phyloP scores from a whole-genome alignment of 352 stramenopile species.

The Phytopythium cucurbitacearum region DNA sequence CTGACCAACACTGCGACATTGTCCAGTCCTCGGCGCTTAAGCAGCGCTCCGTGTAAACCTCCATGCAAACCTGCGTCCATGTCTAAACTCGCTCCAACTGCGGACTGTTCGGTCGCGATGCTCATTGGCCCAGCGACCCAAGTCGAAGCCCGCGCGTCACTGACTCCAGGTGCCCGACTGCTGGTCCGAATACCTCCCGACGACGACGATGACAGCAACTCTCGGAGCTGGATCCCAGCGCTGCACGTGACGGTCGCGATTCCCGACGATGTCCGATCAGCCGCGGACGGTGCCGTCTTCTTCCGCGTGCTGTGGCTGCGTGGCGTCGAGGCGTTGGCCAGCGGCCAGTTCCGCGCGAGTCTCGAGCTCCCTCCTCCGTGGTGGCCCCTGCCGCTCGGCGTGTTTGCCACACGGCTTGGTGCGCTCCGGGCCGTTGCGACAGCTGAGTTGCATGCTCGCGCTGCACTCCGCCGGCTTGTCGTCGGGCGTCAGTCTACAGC shows the following conservation, averaged over 20 bases:
- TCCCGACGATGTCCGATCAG: no score
- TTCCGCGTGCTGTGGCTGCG: conserved; percentile 68
- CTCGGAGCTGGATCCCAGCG: no score
- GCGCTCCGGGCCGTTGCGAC: conserved; percentile 56
- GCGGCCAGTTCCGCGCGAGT: conserved; percentile 54
- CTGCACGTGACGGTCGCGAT: no score
- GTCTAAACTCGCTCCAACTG: no score
- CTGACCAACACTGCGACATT: neutral
- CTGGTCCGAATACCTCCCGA: no score
- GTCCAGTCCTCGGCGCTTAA: no score
- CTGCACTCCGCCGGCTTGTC: neutral
- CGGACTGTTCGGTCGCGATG: no score
- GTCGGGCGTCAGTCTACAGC: neutral
- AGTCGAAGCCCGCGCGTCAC: no score
- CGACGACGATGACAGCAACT: no score
- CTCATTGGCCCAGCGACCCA: no score
- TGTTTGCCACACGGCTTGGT: conserved; percentile 48
- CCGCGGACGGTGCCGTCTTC: conserved; percentile 15
- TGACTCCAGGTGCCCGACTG: no score
- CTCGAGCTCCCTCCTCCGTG: conserved; percentile 31
- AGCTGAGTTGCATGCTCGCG: conserved; percentile 48
- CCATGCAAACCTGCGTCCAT: neutral
- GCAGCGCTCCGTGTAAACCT: conserved; percentile 8
- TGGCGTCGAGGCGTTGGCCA: conserved; percentile 56
- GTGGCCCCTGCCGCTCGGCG: conserved; percentile 43